Conservation (phyloP, 495 filamentous ascomycete species). For the Penicillium herquei region DNA sequence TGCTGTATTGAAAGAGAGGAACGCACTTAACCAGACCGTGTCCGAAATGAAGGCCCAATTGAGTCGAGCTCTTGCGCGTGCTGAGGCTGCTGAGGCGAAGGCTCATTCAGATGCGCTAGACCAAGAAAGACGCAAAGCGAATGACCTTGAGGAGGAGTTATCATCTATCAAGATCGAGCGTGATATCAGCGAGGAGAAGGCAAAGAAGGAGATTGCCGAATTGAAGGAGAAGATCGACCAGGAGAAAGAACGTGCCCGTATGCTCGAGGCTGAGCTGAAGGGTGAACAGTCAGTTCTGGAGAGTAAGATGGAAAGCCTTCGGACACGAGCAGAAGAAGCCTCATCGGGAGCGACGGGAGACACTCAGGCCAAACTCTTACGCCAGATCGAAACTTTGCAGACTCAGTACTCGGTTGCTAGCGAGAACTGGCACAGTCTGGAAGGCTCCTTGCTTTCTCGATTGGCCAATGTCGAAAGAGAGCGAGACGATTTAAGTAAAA, state of each 20-base stretch:
- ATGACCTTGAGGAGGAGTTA: conserved; percentile 72
- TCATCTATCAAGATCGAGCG: conserved; percentile 73
- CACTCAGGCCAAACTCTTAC: conserved; percentile 82
- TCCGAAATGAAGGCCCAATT: conserved; percentile 69
- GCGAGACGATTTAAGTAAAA: conserved; percentile 76
- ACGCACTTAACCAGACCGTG: conserved; percentile 64
- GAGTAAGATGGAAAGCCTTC: conserved; percentile 84
- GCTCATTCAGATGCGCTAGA: conserved; percentile 68
- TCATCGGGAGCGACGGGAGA: conserved; percentile 80
- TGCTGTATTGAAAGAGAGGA: conserved; percentile 59
- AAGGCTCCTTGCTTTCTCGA: conserved; percentile 73
- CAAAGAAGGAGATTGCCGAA: conserved; percentile 65
- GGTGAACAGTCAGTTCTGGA: conserved; percentile 79
- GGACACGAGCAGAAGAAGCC: conserved; percentile 83
- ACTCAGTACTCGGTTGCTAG: conserved; percentile 92
- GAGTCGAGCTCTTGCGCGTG: conserved; percentile 63
- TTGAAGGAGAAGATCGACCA: conserved; percentile 70
- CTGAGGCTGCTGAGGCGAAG: conserved; percentile 64
- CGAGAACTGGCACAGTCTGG: conserved; percentile 96
- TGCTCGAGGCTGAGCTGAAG: conserved; percentile 75
- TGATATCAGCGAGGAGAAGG: conserved; percentile 65
- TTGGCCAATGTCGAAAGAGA: conserved; percentile 81
- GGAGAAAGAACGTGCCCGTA: conserved; percentile 67
- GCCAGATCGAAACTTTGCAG: conserved; percentile 94
- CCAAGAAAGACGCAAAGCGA: conserved; percentile 61